Evolutionary conservation across 768 basidiomycete species (phyloP).

Genomic region (Fomitopsis serialis): DNA sequence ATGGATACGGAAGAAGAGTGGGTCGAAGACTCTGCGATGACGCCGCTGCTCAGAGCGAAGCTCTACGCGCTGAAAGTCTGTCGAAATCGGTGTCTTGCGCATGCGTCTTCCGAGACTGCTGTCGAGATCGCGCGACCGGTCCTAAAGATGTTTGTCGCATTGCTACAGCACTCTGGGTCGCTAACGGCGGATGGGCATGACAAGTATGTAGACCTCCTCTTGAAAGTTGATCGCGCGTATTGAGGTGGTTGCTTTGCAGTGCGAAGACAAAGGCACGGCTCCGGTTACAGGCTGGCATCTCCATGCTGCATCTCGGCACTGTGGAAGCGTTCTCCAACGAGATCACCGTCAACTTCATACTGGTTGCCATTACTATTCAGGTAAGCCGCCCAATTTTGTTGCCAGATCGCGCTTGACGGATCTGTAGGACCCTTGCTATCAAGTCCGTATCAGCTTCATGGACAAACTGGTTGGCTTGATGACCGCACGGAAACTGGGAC

Average conservation of each 20-base stretch:
- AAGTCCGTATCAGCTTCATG: conserved; percentile 77
- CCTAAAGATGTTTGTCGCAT: conserved; percentile 64
- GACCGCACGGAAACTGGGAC: conserved; percentile 56
- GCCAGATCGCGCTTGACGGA: not conserved
- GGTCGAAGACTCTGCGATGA: conserved; percentile 62
- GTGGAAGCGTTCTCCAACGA: conserved; percentile 50
- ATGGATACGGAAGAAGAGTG: conserved; percentile 69
- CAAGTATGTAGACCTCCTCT: conserved; percentile 36
- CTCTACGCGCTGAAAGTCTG: conserved; percentile 75
- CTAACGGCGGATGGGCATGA: conserved; percentile 49
- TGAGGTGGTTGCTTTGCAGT: conserved; percentile 25
- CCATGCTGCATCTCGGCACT: conserved; percentile 71
- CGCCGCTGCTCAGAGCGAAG: conserved; percentile 59
- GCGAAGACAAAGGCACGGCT: conserved; percentile 67
- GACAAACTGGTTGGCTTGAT: conserved; percentile 66
- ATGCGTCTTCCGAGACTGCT: conserved; percentile 52
- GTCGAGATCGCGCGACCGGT: conserved; percentile 69
- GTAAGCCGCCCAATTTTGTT: conserved; percentile 35
- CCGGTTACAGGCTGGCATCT: conserved; percentile 77
- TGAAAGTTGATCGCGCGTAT: not conserved
- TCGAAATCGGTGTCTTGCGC: conserved; percentile 73
- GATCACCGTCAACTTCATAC: conserved; percentile 58
- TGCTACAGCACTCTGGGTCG: conserved; percentile 69
- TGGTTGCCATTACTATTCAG: conserved; percentile 71
- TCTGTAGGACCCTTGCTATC: conserved; percentile 77